Evolutionary conservation across 495 filamentous ascomycete genomes (phyloP), one percentile per base, ranked within the genome.

Genomic region (Xylaria sp.): DNA sequence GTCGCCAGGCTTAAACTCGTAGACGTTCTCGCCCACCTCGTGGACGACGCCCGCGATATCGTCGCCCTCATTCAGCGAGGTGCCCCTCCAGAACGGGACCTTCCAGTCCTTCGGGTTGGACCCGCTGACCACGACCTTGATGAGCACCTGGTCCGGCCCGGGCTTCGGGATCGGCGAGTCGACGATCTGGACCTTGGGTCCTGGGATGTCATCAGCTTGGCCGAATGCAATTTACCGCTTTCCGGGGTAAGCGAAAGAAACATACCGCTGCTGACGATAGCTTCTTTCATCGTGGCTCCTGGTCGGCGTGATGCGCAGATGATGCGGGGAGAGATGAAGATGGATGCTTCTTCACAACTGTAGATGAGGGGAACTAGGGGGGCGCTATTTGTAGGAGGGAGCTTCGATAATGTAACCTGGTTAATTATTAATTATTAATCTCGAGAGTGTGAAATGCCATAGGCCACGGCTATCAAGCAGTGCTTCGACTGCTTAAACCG

Each of bases 51-150:
- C 92, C 14, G 91, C 90, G 64, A 93, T 91, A 75, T 93, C 92
- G 77, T 94, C 91, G 44, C 92, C 92, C 59, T 81, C 74, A 79
- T 93, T 93, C 6, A 76, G 48, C 33, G 74, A 53, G 5, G 31
- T 52, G 9, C 70, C 12, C 17, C 19, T 37, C 40, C 69, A 61
- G 0, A 77, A 71, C 8, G 82, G 77, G 4, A 82, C 31, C 73
- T 91, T 93, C 92, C 91, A 93, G 80, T 95, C 93, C 75, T 95
- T 95, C 3, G 93, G 93, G 77, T 95, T 95, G 26, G 88, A 89
- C 24, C 90, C 91, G 48, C 85, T 86, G 7, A 90, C 88, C 14
- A 91, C 80, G 44, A 93, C 90, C 69, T 89, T 88, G 74, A 92
- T 94, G 19, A 94, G 84, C 31, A 94, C 81, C 69, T 96, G 87